Evolutionary conservation across 148 eudicot genomes (phyloP).

Genomic region (Camellia granthamiana): DNA sequence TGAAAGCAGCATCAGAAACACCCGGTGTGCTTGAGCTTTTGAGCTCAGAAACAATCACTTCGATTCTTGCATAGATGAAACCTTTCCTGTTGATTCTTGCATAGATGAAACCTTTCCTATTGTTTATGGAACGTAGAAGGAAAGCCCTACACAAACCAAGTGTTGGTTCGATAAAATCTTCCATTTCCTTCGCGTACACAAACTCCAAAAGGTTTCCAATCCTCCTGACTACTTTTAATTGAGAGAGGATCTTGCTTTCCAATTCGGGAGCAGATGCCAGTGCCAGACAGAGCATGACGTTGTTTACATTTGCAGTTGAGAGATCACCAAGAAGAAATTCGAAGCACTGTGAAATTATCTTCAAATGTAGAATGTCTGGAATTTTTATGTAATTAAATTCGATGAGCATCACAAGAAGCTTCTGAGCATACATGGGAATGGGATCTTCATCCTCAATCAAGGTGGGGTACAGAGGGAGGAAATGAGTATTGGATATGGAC

Average conservation of each 20-base stretch:
- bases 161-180: slow-evolving; percentile 83
- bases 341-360: slow-evolving; percentile 78
- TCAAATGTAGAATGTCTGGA: slow-evolving; percentile 65
- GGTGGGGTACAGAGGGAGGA: slow-evolving; percentile 84
- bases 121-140: slow-evolving; percentile 58
- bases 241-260: slow-evolving; percentile 74
- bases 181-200: slow-evolving; percentile 78
- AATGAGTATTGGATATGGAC: slow-evolving; percentile 55
- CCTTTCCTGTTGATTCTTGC: slow-evolving; percentile 15
- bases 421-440: slow-evolving; percentile 89
- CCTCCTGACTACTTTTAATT: slow-evolving; percentile 74
- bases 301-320: slow-evolving; percentile 72
- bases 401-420: slow-evolving; percentile 88
- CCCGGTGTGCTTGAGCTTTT: slow-evolving; percentile 37
- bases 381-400: slow-evolving; percentile 73
- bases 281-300: slow-evolving; percentile 82
- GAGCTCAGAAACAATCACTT: slow-evolving; percentile 43
- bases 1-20: slow-evolving; percentile 51
- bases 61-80: slow-evolving; percentile 30
- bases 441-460: slow-evolving; percentile 95
- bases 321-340: slow-evolving; percentile 87
- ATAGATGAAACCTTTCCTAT: slow-evolving; percentile 34
- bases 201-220: slow-evolving; percentile 79
- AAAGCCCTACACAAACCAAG: slow-evolving; percentile 74
- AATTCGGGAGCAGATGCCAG: slow-evolving; percentile 85